A percentile compares a stretch with the other conserved stretches of the same genome.
phyloP scores from a whole-genome alignment of 225 moss, liverwort and hornwort genomes.

The Antitrichia curtipendula region DNA sequence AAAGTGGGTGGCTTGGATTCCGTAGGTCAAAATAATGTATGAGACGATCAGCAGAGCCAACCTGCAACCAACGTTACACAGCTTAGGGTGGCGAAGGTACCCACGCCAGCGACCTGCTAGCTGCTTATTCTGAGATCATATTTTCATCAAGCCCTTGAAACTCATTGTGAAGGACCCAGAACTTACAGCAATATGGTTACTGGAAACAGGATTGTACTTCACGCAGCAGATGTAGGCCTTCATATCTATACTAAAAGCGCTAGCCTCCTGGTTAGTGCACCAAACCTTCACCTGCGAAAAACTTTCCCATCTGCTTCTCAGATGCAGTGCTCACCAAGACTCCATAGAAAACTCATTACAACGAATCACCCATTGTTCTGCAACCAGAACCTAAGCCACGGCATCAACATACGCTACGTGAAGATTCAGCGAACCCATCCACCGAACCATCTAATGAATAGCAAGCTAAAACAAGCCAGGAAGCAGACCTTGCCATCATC shows the following conservation, averaged over 20 bases:
- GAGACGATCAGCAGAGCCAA: conserved; percentile 78
- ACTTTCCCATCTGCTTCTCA: background rate
- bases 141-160: background rate
- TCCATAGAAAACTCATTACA: background rate
- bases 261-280: conserved; percentile 67
- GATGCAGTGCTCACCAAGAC: background rate
- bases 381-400: background rate
- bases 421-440: background rate
- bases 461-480: background rate
- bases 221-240: conserved; percentile 86
- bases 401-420: background rate
- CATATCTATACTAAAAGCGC: conserved; percentile 69
- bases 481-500: conserved; percentile 71
- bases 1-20: conserved; percentile 44
- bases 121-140: background rate
- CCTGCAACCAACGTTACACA: conserved; percentile 26
- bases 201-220: conserved; percentile 79
- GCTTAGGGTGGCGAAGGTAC: background rate
- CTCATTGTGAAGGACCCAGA: background rate
- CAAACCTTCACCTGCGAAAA: conserved; percentile 69
- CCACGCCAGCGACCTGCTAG: background rate
- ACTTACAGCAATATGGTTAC: conserved; percentile 68
- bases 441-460: background rate
- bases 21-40: conserved; percentile 83
- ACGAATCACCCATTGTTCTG: background rate